These are phyloP conservation scores for Colletotrichum lupini DNA, from an alignment of 2,329 filamentous ascomycete genomes.

Conservation along the genomic window DNA sequence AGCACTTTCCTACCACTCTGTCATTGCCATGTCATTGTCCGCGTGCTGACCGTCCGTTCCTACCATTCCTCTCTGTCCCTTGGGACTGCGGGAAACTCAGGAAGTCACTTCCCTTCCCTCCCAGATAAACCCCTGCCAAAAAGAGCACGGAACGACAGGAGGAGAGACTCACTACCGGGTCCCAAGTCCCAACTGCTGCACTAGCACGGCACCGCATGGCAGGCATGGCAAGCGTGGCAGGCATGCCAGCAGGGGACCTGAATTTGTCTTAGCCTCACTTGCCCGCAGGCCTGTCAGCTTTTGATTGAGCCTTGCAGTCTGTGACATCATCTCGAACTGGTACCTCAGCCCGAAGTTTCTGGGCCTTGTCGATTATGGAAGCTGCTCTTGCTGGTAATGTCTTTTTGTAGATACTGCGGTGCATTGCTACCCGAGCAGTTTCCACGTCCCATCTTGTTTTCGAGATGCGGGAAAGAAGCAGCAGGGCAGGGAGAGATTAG, in stretches of 20 bases:
- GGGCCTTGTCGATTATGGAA: neutral
- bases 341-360: neutral
- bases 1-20: neutral
- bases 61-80: neutral
- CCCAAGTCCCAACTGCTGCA: neutral
- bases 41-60: neutral
- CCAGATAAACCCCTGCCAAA: neutral
- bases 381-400: neutral
- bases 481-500: neutral
- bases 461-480: neutral
- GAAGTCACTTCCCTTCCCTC: neutral
- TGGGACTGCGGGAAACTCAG: neutral
- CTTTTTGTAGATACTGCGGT: neutral
- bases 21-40: neutral
- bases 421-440: constrained; percentile 3
- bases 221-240: constrained; percentile 1
- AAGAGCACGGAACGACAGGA: neutral
- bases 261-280: constrained; percentile 22
- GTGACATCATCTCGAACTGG: constrained; percentile 24
- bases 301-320: neutral
- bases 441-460: too few species aligned
- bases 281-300: neutral
- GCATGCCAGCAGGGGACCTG: constrained; percentile 20
- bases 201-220: constrained; percentile 11
- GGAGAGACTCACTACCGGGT: constrained; percentile 9